Base-by-base conservation (phyloP, 2,329 filamentous ascomycete genomes). In the Botrytis pseudocinerea region DNA sequence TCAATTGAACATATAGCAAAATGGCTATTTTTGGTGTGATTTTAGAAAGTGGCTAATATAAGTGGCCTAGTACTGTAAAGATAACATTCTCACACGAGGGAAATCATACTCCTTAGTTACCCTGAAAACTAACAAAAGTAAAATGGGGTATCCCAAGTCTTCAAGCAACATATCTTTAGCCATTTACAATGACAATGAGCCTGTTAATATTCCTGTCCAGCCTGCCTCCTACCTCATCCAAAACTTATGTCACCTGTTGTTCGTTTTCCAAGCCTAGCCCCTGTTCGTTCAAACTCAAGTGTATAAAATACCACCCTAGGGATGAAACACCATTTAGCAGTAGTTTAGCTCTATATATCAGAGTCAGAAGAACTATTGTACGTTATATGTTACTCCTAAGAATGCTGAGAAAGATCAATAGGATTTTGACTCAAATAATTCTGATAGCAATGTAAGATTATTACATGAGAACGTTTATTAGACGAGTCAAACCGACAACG, bases 291-390 rank as follows among this genome's bases (percentile, higher is more conserved):
- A 22, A 46, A 46, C 22, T 18, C 10, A 51, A 51, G 25, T 14
- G 12, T 14, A n/a, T n/a, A 51, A 1, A n/a, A 51, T 25, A 25
- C n/a, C 25, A 7, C 12, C 10, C 10, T 51, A n/a, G 12, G 25
- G 4, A 16, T n/a, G 12, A 5, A n/a, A 16, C 0, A 51, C n/a
- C 1, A 1, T 6, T 51, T 51, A 10, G 4, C 25, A 10, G n/a
- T n/a, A 4, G 5, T 51, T 51, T 14, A n/a, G 25, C 48, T 51
- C 25, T 25, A 12, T 51, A n/a, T 51, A 4, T 4, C 4, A 51
- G 48, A n/a, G 12, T n/a, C 9, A 51, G 10, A n/a, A 14, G 4
- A 51, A 16, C 10, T 12, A 4, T 28, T n/a, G 4, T n/a, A 54
- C 0, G n/a, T 28, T 25, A 28, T 5, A 54, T 16, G 8, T 28